phyloP scores from a whole-genome alignment of 2,329 filamentous ascomycete species.

The Ilyonectria sp. region DNA sequence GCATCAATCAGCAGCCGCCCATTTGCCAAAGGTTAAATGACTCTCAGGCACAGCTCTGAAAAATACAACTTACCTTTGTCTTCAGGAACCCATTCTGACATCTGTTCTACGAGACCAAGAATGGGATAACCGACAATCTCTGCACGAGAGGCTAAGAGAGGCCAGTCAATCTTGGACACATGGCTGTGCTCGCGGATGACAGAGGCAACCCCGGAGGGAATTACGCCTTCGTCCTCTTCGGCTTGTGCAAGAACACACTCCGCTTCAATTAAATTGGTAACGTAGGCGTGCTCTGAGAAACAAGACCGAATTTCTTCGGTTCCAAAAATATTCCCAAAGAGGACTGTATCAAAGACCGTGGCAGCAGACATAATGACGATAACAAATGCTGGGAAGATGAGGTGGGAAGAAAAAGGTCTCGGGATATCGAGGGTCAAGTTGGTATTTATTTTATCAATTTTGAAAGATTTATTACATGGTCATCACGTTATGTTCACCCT shows the following conservation, averaged over 20 bases:
- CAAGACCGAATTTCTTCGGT: conserved; percentile 66
- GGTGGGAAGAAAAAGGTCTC: background rate
- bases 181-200: conserved; percentile 55
- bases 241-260: conserved; percentile 67
- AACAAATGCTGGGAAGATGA: background rate
- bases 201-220: conserved; percentile 57
- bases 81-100: conserved; percentile 35
- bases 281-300: conserved; percentile 66
- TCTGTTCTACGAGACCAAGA: conserved; percentile 64
- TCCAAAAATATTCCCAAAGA: conserved; percentile 69
- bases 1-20: background rate
- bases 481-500: background rate
- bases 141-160: conserved; percentile 57
- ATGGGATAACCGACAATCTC: conserved; percentile 71
- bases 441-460: conserved; percentile 24
- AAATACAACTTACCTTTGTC: conserved; percentile 21
- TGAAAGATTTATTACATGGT: background rate
- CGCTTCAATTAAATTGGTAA: conserved; percentile 64
- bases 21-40: conserved; percentile 40
- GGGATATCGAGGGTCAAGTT: background rate
- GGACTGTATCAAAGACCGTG: conserved; percentile 61
- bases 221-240: conserved; percentile 63
- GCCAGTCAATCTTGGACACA: conserved; percentile 45
- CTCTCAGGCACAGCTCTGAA: no score
- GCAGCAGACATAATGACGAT: conserved; percentile 30